Evolutionary conservation across 2,329 filamentous ascomycete species (phyloP).

Genomic region (Aspergillus versicolor): DNA sequence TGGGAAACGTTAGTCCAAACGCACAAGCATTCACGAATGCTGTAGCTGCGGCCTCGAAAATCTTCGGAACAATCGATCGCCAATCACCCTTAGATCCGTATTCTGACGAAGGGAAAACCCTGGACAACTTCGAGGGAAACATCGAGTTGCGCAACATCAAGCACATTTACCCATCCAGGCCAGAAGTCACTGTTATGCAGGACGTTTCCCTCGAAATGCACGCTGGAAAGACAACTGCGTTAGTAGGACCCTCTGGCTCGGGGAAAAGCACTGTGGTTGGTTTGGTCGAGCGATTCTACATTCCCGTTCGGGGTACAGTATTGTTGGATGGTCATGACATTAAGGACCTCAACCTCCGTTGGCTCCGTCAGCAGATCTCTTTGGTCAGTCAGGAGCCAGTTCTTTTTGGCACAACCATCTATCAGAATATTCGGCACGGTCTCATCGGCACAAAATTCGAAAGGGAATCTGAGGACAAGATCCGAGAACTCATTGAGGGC

Average conservation of each 20-base stretch:
- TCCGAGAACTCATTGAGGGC: conserved; percentile 69
- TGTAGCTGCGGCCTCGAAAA: conserved; percentile 82
- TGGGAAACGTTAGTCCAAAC: conserved; percentile 85
- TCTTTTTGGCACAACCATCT: conserved; percentile 86
- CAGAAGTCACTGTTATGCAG: conserved; percentile 86
- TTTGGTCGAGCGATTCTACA: conserved; percentile 90
- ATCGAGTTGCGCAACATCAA: conserved; percentile 81
- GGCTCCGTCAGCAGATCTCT: conserved; percentile 89
- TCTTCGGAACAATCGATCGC: conserved; percentile 91
- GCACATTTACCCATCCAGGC: conserved; percentile 91
- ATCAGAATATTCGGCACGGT: conserved; percentile 84
- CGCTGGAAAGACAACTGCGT: conserved; percentile 85
- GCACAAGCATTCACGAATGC: conserved; percentile 81
- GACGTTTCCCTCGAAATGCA: conserved; percentile 77
- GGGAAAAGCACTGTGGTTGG: conserved; percentile 95
- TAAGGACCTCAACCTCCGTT: conserved; percentile 76
- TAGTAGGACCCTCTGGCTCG: conserved; percentile 91
- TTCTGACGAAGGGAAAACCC: conserved; percentile 66
- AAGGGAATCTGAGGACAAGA: conserved; percentile 63
- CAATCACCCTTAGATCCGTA: conserved; percentile 78
- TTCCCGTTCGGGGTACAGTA: conserved; percentile 77
- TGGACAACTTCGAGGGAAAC: conserved; percentile 71
- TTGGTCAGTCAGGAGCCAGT: conserved; percentile 92
- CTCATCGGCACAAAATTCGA: conserved; percentile 82
- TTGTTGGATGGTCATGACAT: conserved; percentile 82